Percentiles rank a stretch among this genome's conserved stretches.
Conservation (phyloP, 805 yeast species). For the Kluyveromyces siamensis region DNA sequence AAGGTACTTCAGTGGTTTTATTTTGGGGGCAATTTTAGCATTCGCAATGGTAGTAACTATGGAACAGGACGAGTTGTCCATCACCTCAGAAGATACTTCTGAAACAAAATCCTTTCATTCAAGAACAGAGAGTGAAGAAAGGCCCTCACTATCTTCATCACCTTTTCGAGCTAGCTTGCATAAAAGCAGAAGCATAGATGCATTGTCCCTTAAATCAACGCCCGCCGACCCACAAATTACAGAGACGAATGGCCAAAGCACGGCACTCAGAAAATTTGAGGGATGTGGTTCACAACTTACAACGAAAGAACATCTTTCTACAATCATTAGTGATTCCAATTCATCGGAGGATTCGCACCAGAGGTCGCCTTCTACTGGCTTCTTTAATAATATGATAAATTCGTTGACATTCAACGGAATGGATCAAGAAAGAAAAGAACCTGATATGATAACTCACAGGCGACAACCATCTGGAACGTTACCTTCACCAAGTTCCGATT, state of each 20-base stretch:
- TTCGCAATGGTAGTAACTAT: background rate
- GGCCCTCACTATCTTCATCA: background rate
- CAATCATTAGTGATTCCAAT: background rate
- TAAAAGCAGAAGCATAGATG: background rate
- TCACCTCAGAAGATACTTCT: background rate
- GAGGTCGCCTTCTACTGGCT: conserved; percentile 7
- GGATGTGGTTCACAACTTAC: background rate
- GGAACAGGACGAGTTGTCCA: background rate
- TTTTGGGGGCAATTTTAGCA: background rate
- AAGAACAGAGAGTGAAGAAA: background rate
- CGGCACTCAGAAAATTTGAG: background rate
- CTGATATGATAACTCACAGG: conserved; percentile 1
- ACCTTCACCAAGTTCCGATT: conserved; percentile 2
- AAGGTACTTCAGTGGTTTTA: background rate
- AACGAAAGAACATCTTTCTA: conserved; percentile 1
- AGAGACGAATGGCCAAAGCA: conserved; percentile 5
- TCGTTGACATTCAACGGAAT: conserved; percentile 12
- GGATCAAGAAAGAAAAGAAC: background rate
- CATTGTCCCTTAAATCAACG: conserved; percentile 14
- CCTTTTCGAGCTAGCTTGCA: background rate
- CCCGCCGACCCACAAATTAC: conserved; percentile 25
- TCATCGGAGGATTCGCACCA: conserved; percentile 1
- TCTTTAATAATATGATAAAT: conserved; percentile 18
- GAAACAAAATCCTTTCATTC: background rate
- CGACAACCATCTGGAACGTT: background rate